Evolutionary conservation across 2,329 filamentous ascomycete genomes (phyloP), one percentile per base, ranked within the genome.

Genomic region (Fusarium drepaniforme): DNA sequence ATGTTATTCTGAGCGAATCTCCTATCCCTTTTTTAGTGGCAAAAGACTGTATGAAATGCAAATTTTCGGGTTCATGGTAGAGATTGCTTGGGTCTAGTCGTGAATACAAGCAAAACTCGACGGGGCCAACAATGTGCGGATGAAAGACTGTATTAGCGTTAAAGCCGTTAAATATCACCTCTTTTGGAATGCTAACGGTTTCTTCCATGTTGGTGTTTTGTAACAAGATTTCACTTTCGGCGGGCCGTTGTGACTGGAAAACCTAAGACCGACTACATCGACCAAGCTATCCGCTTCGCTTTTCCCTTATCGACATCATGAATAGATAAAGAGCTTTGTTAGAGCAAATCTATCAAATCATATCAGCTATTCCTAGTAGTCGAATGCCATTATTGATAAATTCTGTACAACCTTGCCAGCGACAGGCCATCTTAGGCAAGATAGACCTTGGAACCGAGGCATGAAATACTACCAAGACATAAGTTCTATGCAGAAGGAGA

Each of bases 341-440:
- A 28, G 13, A 16, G 6, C 3, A 6, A 16, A 25, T 9, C 4
- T 4, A 15, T 23, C 0, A 12, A 46, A 2, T 23, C 8, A 0
- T 23, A 46, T 13, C n/a, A 2, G 4, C 9, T 3, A 1, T 21
- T 23, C 8, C 13, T 8, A 25, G 11, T 25, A 7, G 2, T 1
- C 5, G 13, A 46, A 4, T 25, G 12, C 16, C 21, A 21, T 42
- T 11, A n/a, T 42, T 42, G 40, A 42, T 42, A 42, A n/a, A 21
- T 23, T 44, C 15, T 30, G 16, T 3, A 18, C 6, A 18, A n/a
- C 3, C 49, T 15, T 53, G 18, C 28, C 3, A n/a, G 16, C 4
- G 49, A 7, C 18, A 12, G 18, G 2, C 8, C 1, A 12, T 28
- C 16, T 18, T 28, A 3, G 25, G 1, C 11, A 28, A 28, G 25